Evolutionary conservation across 2,329 filamentous ascomycete genomes (phyloP).

Genomic region (Cladosporium cucumerinum): DNA sequence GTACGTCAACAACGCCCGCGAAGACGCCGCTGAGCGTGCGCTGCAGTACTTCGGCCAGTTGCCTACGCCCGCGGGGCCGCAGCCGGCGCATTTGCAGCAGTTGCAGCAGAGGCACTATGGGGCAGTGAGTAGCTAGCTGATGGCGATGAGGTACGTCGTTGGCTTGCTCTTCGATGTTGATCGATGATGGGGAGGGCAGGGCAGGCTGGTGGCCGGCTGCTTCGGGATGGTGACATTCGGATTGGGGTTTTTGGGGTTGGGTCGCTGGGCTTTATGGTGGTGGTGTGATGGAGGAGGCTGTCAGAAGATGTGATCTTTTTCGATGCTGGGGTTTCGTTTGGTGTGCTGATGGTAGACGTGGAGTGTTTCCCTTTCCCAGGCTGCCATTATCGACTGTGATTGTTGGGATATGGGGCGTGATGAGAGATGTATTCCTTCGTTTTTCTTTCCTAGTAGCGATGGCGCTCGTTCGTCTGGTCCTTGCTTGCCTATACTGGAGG

Average conservation of each 20-base stretch:
- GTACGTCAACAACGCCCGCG: constrained; percentile 80
- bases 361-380: neutral
- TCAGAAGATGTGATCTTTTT: neutral
- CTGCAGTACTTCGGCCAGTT: constrained; percentile 52
- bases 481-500: neutral
- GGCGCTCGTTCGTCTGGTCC: neutral
- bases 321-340: neutral
- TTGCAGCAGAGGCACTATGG: constrained; percentile 23
- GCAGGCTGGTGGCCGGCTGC: neutral
- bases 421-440: neutral
- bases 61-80: constrained; percentile 24
- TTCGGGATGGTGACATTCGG: neutral
- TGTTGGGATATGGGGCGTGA: neutral
- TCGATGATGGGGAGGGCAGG: neutral
- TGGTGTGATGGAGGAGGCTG: neutral
- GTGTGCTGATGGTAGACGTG: neutral
- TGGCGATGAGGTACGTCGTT: neutral
- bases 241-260: neutral
- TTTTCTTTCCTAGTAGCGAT: neutral
- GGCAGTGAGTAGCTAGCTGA: constrained; percentile 12
- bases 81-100: constrained; percentile 25
- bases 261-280: neutral
- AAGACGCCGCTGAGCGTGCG: constrained; percentile 86
- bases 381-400: neutral
- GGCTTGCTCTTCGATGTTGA: neutral